Evolutionary conservation across 2,329 filamentous ascomycete species (phyloP).

Genomic region (Aspergillus texensis): DNA sequence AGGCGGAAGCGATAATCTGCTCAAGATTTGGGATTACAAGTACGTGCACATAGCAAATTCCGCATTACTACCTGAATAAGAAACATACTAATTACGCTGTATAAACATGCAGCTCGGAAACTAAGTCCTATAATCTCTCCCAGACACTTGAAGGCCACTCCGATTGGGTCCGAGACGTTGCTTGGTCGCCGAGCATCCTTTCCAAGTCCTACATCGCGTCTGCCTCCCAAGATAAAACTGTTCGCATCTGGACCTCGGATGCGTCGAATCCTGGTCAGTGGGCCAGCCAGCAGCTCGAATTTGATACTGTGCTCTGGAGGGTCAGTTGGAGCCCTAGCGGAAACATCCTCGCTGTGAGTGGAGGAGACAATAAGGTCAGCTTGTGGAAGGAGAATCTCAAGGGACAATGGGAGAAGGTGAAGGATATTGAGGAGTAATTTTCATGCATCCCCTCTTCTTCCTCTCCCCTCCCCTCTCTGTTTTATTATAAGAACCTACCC

Average conservation of each 20-base stretch:
- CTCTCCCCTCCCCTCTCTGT: slow-evolving; percentile 15
- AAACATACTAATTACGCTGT: slow-evolving; percentile 1
- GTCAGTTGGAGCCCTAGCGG: slow-evolving; percentile 98
- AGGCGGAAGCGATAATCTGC: slow-evolving; percentile 87
- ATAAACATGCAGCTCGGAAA: slow-evolving; percentile 47
- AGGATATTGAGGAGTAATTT: slow-evolving; percentile 83
- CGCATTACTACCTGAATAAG: not conserved
- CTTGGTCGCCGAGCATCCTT: slow-evolving; percentile 93
- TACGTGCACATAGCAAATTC: slow-evolving; percentile 31
- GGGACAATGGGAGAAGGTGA: slow-evolving; percentile 96
- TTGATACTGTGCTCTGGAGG: slow-evolving; percentile 89
- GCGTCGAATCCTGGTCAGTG: slow-evolving; percentile 69
- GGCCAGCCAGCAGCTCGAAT: slow-evolving; percentile 81
- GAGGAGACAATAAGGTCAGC: slow-evolving; percentile 93
- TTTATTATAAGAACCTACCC: not conserved
- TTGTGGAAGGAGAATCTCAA: slow-evolving; percentile 98
- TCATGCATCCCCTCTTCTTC: slow-evolving; percentile 14
- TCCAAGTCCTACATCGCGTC: slow-evolving; percentile 97
- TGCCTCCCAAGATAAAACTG: slow-evolving; percentile 94
- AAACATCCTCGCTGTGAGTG: slow-evolving; percentile 91
- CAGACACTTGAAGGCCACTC: slow-evolving; percentile 74
- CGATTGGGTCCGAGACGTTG: slow-evolving; percentile 97
- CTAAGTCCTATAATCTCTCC: slow-evolving; percentile 55
- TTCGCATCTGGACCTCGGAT: slow-evolving; percentile 92
- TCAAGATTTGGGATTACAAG: slow-evolving; percentile 92